A percentile compares a stretch with the other conserved stretches of the same genome.
Evolutionary conservation across 768 basidiomycete species (phyloP).

Genomic region (Serpula lacrymans): DNA sequence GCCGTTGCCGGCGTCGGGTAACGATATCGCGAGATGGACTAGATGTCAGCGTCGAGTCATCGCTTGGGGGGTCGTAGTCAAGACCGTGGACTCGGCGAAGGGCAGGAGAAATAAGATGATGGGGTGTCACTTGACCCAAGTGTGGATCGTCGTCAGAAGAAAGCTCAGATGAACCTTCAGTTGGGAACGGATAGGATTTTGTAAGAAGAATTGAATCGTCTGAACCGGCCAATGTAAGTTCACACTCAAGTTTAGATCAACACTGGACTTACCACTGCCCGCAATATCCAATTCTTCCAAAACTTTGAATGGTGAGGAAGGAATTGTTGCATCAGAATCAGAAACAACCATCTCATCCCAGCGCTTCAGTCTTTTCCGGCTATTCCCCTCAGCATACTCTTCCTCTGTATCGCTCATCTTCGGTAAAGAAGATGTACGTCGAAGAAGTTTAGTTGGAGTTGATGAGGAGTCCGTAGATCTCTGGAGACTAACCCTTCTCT

Average conservation of each 20-base stretch:
- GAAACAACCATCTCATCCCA: slow-evolving; percentile 19
- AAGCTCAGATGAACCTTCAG: slow-evolving; percentile 19
- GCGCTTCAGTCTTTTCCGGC: slow-evolving; percentile 22
- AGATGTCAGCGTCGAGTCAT: slow-evolving; percentile 40
- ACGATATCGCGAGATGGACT: slow-evolving; percentile 49
- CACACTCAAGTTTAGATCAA: background rate
- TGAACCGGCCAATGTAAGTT: slow-evolving; percentile 13
- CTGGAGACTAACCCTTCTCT: slow-evolving; percentile 18
- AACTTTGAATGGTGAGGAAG: slow-evolving; percentile 11
- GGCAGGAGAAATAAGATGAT: slow-evolving; percentile 61
- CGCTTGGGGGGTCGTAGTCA: slow-evolving; percentile 41
- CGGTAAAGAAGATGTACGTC: slow-evolving; percentile 24
- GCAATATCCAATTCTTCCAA: slow-evolving; percentile 30
- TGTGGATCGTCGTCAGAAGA: slow-evolving; percentile 68
- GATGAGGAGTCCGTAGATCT: background rate
- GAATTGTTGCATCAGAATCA: background rate
- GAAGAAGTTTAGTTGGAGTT: slow-evolving; percentile 14
- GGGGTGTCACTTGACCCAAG: slow-evolving; percentile 67
- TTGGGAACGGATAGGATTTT: too few species aligned
- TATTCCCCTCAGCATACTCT: slow-evolving; percentile 10
- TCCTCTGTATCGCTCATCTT: slow-evolving; percentile 11
- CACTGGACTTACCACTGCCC: slow-evolving; percentile 26
- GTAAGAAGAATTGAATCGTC: slow-evolving; percentile 48
- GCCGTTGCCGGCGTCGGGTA: slow-evolving; percentile 36
- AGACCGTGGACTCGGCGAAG: slow-evolving; percentile 36